Conservation (phyloP, 257 asterid genomes). For the Solanum appendiculatum region DNA sequence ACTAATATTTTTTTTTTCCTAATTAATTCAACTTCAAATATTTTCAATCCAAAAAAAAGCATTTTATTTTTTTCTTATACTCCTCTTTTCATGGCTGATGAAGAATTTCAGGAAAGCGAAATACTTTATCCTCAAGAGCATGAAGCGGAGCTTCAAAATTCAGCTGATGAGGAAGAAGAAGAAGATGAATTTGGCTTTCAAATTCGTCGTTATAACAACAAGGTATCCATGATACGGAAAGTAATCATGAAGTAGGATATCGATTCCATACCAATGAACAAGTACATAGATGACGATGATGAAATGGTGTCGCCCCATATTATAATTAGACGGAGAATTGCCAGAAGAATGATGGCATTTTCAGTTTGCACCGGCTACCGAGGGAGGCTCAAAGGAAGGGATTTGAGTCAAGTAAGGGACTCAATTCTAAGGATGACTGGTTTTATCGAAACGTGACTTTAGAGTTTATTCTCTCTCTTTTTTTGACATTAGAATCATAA, state of each 20-base stretch:
- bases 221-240: slow-evolving; percentile 19
- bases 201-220: neutral
- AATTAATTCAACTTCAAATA: neutral
- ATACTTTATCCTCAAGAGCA: neutral
- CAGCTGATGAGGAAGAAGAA: neutral
- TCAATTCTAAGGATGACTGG: slow-evolving; percentile 73
- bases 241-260: neutral
- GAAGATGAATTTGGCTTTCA: neutral
- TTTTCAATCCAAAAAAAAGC: too few species aligned
- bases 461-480: too few species aligned
- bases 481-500: neutral
- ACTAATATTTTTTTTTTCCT: neutral
- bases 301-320: slow-evolving; percentile 85
- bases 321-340: slow-evolving; percentile 52
- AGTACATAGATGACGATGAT: slow-evolving; percentile 18
- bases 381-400: slow-evolving; percentile 67
- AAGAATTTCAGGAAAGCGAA: neutral
- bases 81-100: neutral
- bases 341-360: slow-evolving; percentile 56
- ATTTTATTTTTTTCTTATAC: neutral
- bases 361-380: slow-evolving; percentile 75
- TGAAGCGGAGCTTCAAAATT: neutral
- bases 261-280: neutral
- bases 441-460: slow-evolving; percentile 42
- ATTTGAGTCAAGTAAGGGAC: slow-evolving; percentile 61